Percentiles rank a stretch among this genome's conserved stretches.
These are phyloP conservation scores for Rugonectria rugulosa DNA, from an alignment of 2,329 filamentous ascomycete genomes.

Conservation along the genomic window DNA sequence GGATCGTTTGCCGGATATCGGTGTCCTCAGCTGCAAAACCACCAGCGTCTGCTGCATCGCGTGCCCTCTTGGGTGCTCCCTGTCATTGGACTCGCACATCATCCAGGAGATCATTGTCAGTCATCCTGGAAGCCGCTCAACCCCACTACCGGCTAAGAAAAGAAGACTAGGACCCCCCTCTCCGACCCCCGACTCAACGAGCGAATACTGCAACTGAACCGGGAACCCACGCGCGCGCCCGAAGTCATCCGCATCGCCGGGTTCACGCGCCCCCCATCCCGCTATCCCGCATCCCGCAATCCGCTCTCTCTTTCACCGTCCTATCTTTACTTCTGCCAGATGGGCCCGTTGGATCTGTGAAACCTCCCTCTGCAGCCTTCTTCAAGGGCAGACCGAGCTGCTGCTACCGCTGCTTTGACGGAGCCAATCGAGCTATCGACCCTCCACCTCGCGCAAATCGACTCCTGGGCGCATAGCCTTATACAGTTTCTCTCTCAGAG, in stretches of 20 bases:
- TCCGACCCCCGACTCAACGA: slow-evolving; percentile 20
- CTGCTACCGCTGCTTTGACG: slow-evolving; percentile 18
- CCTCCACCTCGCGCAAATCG: slow-evolving; percentile 13
- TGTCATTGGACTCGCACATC: not conserved
- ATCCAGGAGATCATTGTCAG: not conserved
- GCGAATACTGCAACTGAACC: too few species aligned
- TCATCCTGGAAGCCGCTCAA: slow-evolving; percentile 12
- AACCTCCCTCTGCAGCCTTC: slow-evolving; percentile 12
- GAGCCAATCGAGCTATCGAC: slow-evolving; percentile 23
- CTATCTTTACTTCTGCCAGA: slow-evolving; percentile 13
- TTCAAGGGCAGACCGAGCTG: slow-evolving; percentile 23
- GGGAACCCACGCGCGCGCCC: slow-evolving; percentile 37
- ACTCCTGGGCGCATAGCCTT: too few species aligned
- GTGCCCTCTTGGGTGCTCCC: not conserved
- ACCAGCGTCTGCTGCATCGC: too few species aligned
- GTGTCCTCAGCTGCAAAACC: too few species aligned
- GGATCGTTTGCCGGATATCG: too few species aligned
- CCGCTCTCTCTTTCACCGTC: slow-evolving; percentile 19
- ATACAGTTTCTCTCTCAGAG: too few species aligned
- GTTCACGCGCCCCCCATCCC: slow-evolving; percentile 40
- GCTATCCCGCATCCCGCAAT: slow-evolving; percentile 23
- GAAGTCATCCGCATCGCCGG: slow-evolving; percentile 43
- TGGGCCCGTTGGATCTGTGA: slow-evolving; percentile 10
- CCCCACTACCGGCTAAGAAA: too few species aligned
- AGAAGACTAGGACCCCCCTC: slow-evolving; percentile 1